Conservation (phyloP, 768 basidiomycete species). For the Auriscalpium orientale region DNA sequence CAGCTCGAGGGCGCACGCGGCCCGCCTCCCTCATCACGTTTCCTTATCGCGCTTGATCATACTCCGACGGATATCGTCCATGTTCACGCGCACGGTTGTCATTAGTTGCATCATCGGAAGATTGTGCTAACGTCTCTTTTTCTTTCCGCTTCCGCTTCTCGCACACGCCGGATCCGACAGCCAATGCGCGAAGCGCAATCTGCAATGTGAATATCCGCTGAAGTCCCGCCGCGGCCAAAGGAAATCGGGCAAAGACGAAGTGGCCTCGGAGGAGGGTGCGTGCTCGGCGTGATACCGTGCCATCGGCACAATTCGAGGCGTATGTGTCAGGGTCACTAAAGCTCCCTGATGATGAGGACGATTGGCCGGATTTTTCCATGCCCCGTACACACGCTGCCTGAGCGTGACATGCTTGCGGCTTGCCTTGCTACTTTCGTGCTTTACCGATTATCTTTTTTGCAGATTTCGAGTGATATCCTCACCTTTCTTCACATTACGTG, state of each 20-base stretch:
- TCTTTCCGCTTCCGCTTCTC: background rate
- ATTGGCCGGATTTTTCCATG: too few relatives aligned
- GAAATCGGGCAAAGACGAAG: conserved; percentile 1
- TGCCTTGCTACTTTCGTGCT: too few relatives aligned
- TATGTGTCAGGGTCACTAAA: too few relatives aligned
- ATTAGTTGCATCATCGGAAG: background rate
- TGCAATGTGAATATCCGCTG: conserved; percentile 9
- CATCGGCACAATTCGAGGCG: background rate
- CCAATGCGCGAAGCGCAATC: conserved; percentile 15
- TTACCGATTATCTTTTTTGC: too few relatives aligned
- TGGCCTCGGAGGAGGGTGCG: background rate
- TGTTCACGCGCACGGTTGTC: background rate
- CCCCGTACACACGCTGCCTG: too few relatives aligned
- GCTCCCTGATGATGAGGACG: too few relatives aligned
- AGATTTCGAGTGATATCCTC: too few relatives aligned
- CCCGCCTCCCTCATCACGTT: background rate
- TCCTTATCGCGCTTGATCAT: conserved; percentile 1
- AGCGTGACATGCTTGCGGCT: too few relatives aligned
- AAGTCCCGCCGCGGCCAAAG: conserved; percentile 21
- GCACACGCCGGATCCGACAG: background rate
- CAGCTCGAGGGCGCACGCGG: too few relatives aligned
- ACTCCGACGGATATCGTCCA: background rate
- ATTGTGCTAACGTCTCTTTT: conserved; percentile 4
- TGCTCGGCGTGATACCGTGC: conserved; percentile 8
- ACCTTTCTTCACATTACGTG: too few relatives aligned